Conservation (phyloP, 805 yeast genomes). For the Ogataea chonburiensis region DNA sequence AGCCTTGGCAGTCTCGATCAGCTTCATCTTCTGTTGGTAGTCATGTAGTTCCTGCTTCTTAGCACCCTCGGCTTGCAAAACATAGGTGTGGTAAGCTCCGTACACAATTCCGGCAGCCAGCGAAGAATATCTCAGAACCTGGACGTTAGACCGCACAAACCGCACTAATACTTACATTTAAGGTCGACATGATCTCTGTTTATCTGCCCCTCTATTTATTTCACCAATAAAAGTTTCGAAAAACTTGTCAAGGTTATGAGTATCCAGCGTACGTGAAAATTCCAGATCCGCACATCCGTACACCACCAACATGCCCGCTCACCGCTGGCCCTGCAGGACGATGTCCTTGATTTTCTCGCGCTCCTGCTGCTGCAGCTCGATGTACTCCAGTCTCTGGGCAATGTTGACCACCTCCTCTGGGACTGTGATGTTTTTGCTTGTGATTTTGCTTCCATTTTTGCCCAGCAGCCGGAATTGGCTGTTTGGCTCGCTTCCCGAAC, state of each 20-base stretch:
- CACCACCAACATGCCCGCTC: neutral
- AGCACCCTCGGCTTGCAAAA: conserved; percentile 58
- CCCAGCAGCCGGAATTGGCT: conserved; percentile 48
- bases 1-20: conserved; percentile 85
- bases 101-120: conserved; percentile 84
- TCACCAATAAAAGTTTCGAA: conserved; percentile 18
- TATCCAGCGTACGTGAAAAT: too few relatives aligned
- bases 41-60: conserved; percentile 57
- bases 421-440: conserved; percentile 44
- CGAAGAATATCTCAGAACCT: conserved; percentile 92
- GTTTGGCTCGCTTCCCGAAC: conserved; percentile 1
- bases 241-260: conserved; percentile 15
- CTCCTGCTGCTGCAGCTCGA: conserved; percentile 49
- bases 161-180: conserved; percentile 40
- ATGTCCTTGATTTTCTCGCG: conserved; percentile 56
- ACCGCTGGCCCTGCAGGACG: conserved; percentile 43
- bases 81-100: conserved; percentile 83
- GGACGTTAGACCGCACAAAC: neutral
- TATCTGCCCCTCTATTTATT: conserved; percentile 9
- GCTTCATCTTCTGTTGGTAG: conserved; percentile 64
- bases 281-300: conserved; percentile 4
- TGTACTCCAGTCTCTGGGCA: conserved; percentile 49
- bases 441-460: conserved; percentile 47
- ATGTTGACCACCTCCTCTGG: conserved; percentile 58
- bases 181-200: conserved; percentile 42